phyloP scores from a whole-genome alignment of 2,329 filamentous ascomycete species.

The Chalaropsis ovoidea region DNA sequence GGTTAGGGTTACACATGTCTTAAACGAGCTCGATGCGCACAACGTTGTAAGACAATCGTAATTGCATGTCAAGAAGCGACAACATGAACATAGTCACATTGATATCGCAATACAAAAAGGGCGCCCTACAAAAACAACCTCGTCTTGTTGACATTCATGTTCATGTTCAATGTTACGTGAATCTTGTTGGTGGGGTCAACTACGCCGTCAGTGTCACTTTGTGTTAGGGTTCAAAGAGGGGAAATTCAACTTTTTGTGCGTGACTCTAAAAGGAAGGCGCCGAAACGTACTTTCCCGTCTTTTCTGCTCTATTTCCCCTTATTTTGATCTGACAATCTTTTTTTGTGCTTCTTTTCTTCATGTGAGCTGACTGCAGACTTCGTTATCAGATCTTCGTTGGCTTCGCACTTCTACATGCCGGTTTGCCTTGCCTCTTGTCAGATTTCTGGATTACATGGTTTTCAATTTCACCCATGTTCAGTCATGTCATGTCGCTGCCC shows the following conservation, averaged over 20 bases:
- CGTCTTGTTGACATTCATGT: neutral
- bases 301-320: neutral
- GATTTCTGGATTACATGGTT: neutral
- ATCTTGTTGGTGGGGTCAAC: neutral
- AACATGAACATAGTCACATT: neutral
- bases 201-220: neutral
- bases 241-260: neutral
- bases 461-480: neutral
- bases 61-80: neutral
- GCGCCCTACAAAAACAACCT: neutral
- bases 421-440: neutral
- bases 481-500: neutral
- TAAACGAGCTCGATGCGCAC: neutral
- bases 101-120: neutral
- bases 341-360: neutral
- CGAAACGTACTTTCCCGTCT: neutral
- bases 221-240: slow-evolving; percentile 10
- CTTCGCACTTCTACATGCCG: neutral
- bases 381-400: neutral
- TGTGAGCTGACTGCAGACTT: too few relatives aligned
- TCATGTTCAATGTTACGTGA: neutral
- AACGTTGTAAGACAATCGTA: neutral
- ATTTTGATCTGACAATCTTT: neutral
- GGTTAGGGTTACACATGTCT: neutral
- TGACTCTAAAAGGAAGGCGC: neutral